Base-by-base conservation (phyloP, 352 stramenopile species). In the Discostella stelligera region DNA sequence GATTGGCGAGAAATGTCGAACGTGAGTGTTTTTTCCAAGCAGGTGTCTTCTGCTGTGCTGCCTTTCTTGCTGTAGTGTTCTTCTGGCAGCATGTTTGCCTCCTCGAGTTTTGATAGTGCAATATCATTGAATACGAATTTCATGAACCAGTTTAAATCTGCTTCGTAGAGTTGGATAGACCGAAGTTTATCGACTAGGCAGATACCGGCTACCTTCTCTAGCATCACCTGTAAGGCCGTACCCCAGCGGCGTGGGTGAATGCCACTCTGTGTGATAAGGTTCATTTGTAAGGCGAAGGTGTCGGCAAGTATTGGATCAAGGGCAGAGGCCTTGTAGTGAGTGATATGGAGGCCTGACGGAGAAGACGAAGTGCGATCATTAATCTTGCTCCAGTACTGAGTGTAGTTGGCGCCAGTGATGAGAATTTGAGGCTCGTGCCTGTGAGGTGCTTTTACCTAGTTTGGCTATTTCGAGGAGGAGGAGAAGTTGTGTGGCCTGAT, bases 41-140 rank as follows among this genome's bases (percentile, higher is more conserved):
- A 55, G 9, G 49, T 16, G 16, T 55, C 49, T 20, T 55, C 49
- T 16, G 49, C 49, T 1, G 49, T 55, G 49, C 49, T 55, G 9
- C 16, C 11, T 21, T 55, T 55, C 14, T 55, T 16, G 49, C 49
- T 55, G 49, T 55, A 55, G 49, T 55, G 49, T 21, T 55, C 49
- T 21, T 55, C 16, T 11, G 49, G 49, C 20, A 55, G 49, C n/a
- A 27, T 27, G 49, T 55, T 23, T 23, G 25, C 25, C 20, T 18
- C 8, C 16, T 55, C 6, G 7, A 55, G 16, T 27, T 55, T 23
- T 11, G 49, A 32, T 32, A 32, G 27, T 32, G 27, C 27, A 32
- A 32, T 32, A 32, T 32, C 27, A 32, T 32, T 32, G 27, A 32
- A 32, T 32, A 32, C 27, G 5, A 32, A 32, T 32, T 32, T 32